Evolutionary conservation across 164 flowering plant genomes (phyloP).

Genomic region (Sextonia rubra): DNA sequence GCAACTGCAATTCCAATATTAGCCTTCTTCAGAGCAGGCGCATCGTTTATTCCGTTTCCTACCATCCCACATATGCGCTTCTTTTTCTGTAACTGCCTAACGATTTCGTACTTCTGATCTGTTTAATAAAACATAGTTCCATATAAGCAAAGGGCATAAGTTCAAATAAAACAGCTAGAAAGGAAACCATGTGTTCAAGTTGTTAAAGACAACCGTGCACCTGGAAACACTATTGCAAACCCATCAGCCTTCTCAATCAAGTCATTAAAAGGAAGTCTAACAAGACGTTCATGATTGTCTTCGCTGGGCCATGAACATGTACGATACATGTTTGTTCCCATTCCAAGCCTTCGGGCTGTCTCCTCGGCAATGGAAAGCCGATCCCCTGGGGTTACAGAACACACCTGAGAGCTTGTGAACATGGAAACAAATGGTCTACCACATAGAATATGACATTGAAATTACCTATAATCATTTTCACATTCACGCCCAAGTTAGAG

Average conservation of each 20-base stretch:
- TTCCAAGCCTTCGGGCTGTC: constrained; percentile 41
- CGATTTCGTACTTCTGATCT: constrained; percentile 42
- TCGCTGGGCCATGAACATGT: constrained; percentile 33
- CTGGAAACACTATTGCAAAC: constrained; percentile 41
- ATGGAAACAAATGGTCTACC: background rate
- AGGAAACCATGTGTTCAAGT: background rate
- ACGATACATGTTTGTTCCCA: constrained; percentile 47
- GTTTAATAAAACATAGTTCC: background rate
- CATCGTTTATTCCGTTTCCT: constrained; percentile 46
- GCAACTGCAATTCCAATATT: constrained; percentile 47
- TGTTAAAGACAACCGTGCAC: constrained; percentile 1
- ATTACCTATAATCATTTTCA: constrained; percentile 35
- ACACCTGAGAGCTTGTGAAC: background rate
- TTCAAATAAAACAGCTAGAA: background rate
- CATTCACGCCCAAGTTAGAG: constrained; percentile 34
- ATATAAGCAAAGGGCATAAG: background rate
- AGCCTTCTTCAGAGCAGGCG: constrained; percentile 43
- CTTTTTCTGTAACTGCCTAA: constrained; percentile 32
- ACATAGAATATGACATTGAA: background rate
- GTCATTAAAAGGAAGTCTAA: constrained; percentile 32
- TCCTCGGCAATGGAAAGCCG: constrained; percentile 40
- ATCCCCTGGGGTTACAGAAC: constrained; percentile 21
- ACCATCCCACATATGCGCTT: constrained; percentile 46
- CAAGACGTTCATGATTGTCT: constrained; percentile 32
- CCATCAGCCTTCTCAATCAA: constrained; percentile 46